phyloP scores from a whole-genome alignment of 331 rosid species.

The Rosa hybrid region DNA sequence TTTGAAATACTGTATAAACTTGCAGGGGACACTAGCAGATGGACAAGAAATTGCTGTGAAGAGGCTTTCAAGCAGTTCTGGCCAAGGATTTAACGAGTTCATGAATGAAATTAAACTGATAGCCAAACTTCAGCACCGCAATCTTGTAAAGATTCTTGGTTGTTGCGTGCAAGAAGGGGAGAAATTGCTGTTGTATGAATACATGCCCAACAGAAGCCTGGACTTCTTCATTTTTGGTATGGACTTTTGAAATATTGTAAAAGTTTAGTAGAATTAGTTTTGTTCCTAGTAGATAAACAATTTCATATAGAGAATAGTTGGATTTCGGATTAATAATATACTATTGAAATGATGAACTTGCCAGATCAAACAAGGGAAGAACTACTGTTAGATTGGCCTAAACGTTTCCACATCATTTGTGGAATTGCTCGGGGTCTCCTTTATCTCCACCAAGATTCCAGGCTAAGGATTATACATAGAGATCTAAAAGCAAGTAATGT shows the following conservation, averaged over 20 bases:
- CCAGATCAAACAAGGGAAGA: conserved; percentile 19
- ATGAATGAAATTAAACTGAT: conserved; percentile 25
- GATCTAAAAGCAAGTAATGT: neutral
- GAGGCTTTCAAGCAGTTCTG: conserved; percentile 35
- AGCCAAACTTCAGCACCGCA: conserved; percentile 30
- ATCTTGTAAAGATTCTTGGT: conserved; percentile 35
- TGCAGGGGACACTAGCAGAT: conserved; percentile 31
- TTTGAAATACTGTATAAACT: neutral
- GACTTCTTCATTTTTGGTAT: conserved; percentile 36
- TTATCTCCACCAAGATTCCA: conserved; percentile 45
- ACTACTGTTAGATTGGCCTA: conserved; percentile 26
- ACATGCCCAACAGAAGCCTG: conserved; percentile 38
- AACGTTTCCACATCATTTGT: conserved; percentile 28
- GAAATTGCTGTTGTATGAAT: conserved; percentile 34
- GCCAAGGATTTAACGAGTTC: conserved; percentile 33
- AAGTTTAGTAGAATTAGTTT: neutral
- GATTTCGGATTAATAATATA: neutral
- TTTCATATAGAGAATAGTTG: neutral
- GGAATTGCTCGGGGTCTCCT: conserved; percentile 44
- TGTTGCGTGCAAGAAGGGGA: conserved; percentile 27
- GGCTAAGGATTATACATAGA: conserved; percentile 13
- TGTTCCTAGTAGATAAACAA: neutral
- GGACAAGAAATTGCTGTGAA: conserved; percentile 37
- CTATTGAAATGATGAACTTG: neutral
- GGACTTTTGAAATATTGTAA: neutral